Percentiles rank a stretch among this genome's conserved stretches.
phyloP scores from a whole-genome alignment of 306 rosid genomes.

The Cicer judaicum region DNA sequence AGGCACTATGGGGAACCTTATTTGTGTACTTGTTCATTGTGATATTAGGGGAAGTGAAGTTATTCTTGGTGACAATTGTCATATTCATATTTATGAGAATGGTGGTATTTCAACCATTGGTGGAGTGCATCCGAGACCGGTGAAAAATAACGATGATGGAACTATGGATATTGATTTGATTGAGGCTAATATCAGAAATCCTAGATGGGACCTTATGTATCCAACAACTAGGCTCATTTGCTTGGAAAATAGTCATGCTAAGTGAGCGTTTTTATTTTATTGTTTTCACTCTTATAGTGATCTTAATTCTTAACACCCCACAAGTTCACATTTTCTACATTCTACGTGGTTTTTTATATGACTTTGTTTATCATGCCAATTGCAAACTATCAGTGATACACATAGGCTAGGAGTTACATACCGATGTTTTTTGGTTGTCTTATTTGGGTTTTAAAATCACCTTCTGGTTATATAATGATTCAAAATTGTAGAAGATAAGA shows the following conservation, averaged over 20 bases:
- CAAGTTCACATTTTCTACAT: background rate
- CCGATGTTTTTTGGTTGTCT: too few relatives aligned
- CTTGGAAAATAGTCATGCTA: constrained; percentile 92
- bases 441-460: too few relatives aligned
- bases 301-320: background rate
- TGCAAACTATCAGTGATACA: too few relatives aligned
- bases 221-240: constrained; percentile 92
- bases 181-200: constrained; percentile 83
- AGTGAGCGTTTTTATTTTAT: constrained; percentile 54
- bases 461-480: too few relatives aligned
- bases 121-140: constrained; percentile 82
- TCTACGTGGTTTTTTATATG: background rate
- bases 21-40: constrained; percentile 85
- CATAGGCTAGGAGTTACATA: too few relatives aligned
- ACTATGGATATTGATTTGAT: constrained; percentile 81
- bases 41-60: constrained; percentile 93
- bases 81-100: constrained; percentile 79
- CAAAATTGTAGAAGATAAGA: too few relatives aligned
- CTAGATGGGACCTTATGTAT: constrained; percentile 59
- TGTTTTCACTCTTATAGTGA: constrained; percentile 14
- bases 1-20: constrained; percentile 96
- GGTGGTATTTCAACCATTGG: constrained; percentile 94
- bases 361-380: too few relatives aligned
- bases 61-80: constrained; percentile 80
- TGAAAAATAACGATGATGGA: constrained; percentile 78